Evolutionary conservation across 129 eudicot genomes (phyloP).

Genomic region (Saposhnikovia divaricata): DNA sequence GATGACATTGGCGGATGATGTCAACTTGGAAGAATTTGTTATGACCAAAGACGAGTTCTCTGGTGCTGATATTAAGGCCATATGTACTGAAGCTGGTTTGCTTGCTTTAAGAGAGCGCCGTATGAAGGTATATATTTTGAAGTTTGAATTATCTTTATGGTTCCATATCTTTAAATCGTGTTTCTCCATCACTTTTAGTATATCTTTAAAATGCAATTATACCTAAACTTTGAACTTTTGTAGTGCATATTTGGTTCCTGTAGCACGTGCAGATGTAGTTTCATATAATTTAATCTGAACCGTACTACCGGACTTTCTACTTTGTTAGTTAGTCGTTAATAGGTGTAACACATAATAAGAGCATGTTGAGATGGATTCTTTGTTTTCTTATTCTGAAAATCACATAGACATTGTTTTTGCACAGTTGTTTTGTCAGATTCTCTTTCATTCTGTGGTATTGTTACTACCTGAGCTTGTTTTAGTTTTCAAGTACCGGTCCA

Average conservation of each 20-base stretch:
- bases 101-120: slow-evolving; percentile 59
- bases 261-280: not conserved
- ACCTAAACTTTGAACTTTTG: not conserved
- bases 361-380: not conserved
- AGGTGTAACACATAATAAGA: not conserved
- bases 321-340: not conserved
- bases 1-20: slow-evolving; percentile 64
- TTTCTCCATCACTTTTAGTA: no score
- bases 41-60: slow-evolving; percentile 61
- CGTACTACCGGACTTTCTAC: not conserved
- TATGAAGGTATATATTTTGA: slow-evolving; percentile 36
- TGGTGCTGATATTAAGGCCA: slow-evolving; percentile 66
- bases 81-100: slow-evolving; percentile 67
- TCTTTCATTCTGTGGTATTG: no score
- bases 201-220: no score
- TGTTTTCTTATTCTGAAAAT: no score
- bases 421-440: no score
- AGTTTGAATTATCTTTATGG: no score
- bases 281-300: not conserved
- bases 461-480: no score
- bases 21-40: slow-evolving; percentile 58
- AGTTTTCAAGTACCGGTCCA: no score
- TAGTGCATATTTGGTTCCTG: not conserved
- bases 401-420: no score
- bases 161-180: not conserved